A percentile compares a stretch with the other conserved stretches of the same genome.
Conservation (phyloP, 2,329 filamentous ascomycete species). For the Aureobasidium zeae region DNA sequence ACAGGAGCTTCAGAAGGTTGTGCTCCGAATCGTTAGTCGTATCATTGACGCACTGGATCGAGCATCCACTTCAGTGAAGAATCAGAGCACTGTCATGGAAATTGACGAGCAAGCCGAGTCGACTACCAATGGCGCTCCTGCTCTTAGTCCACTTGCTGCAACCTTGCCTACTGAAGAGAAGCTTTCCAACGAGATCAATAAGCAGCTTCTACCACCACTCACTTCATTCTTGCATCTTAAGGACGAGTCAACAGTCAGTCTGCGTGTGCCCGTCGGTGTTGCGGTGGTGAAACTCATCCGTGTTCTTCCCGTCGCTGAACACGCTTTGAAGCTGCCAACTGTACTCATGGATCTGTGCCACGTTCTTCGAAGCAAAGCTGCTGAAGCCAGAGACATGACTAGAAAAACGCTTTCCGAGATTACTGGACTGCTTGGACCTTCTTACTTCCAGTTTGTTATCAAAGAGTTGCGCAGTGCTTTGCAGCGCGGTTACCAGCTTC, state of each 20-base stretch:
- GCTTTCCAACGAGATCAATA: conserved; percentile 54
- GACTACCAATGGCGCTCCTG: neutral
- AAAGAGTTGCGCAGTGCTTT: conserved; percentile 80
- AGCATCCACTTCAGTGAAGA: conserved; percentile 2
- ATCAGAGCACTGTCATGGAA: conserved; percentile 5
- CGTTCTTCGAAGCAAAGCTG: conserved; percentile 79
- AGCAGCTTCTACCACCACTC: conserved; percentile 68
- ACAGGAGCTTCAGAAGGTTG: conserved; percentile 73
- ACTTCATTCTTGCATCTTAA: conserved; percentile 86
- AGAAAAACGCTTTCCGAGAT: conserved; percentile 82
- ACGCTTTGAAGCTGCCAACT: conserved; percentile 66
- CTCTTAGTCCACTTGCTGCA: conserved; percentile 28
- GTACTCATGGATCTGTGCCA: conserved; percentile 88
- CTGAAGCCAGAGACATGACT: conserved; percentile 84
- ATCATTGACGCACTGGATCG: conserved; percentile 65
- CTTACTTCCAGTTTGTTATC: conserved; percentile 84
- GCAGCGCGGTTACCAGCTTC: conserved; percentile 79
- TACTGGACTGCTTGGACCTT: conserved; percentile 66
- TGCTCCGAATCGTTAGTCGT: conserved; percentile 71
- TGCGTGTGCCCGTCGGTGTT: conserved; percentile 81
- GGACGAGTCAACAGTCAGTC: conserved; percentile 86
- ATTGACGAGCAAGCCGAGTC: neutral
- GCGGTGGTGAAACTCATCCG: conserved; percentile 81
- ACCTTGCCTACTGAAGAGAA: conserved; percentile 35
- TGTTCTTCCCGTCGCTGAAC: conserved; percentile 62